Evolutionary conservation across 2,329 filamentous ascomycete genomes (phyloP), one percentile per base, ranked within the genome.

Genomic region (Trichoderma koningii): DNA sequence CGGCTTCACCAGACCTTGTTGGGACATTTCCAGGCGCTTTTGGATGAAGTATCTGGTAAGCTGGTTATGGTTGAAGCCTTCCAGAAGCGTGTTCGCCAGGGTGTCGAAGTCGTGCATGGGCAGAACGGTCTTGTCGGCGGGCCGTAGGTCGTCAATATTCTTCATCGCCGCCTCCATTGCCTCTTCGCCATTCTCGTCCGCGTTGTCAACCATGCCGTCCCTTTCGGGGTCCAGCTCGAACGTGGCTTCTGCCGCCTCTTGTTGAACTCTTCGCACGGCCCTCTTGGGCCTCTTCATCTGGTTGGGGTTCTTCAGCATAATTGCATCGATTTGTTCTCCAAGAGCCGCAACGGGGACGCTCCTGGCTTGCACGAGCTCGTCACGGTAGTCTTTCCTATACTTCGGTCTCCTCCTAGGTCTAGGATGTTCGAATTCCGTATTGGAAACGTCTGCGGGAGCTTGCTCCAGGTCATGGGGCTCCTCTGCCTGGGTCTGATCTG

Each of bases 91-190:
- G 0, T 73, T 66, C 28, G 76, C 69, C 15, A 87, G 70, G 14
- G 74, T 73, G 3, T 76, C 71, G 61, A 84, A 85, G 7, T 82
- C 76, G 0, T 71, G 73, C 41, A 73, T 69, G 1, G 75, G 70
- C 5, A 86, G 64, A 9, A 77, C 69, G 1, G 66, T 76, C 26
- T 76, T 76, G 6, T 77, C 75, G 1, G 63, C 65, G 1, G 84
- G 85, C 44, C 77, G 77, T 41, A 87, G 70, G 63, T 80, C 79
- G 38, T 85, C 75, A 19, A 87, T 80, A 65, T 83, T 82, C 3
- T 73, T 70, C 55, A 76, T 71, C 1, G 80, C 73, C 48, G 84
- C 79, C 19, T 77, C 72, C 2, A 67, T 57, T 1, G 69, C 30
- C 2, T 66, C 72, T 1, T 73, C 67, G 3, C 74, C 70, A 3